Evolutionary conservation across 345 rosid genomes (phyloP).

Genomic region (Syzygium grande): DNA sequence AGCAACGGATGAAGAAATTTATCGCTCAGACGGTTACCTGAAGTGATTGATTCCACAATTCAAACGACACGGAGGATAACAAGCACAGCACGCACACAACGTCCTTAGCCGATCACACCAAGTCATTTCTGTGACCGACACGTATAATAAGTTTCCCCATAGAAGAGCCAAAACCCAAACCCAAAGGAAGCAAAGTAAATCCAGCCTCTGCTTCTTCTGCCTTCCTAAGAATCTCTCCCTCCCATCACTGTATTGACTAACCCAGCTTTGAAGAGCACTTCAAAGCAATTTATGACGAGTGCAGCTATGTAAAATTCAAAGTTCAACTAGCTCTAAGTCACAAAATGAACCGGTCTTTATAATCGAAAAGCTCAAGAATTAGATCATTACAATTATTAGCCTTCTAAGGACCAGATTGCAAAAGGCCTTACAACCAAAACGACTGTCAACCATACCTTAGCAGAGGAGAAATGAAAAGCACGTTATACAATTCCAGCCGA

Average conservation of each 20-base stretch:
- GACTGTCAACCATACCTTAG: neutral
- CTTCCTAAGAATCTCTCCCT: neutral
- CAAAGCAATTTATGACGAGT: neutral
- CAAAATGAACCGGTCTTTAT: neutral
- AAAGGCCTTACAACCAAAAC: neutral
- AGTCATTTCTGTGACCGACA: neutral
- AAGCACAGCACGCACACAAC: neutral
- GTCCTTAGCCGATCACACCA: neutral
- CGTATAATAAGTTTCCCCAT: neutral
- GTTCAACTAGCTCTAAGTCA: neutral
- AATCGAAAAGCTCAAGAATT: neutral
- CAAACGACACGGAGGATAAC: neutral
- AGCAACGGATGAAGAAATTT: neutral
- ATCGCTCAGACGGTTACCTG: neutral
- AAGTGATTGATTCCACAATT: neutral
- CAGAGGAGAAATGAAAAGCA: neutral
- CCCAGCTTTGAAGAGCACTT: neutral
- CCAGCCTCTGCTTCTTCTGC: neutral
- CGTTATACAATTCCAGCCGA: neutral
- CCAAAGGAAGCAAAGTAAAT: neutral
- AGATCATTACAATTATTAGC: neutral
- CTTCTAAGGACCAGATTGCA: neutral
- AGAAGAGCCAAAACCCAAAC: neutral
- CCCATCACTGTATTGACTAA: neutral
- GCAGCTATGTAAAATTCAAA: neutral